These are phyloP conservation scores for Plasmopara muralis DNA, from an alignment of 352 stramenopile genomes.

Conservation along the genomic window DNA sequence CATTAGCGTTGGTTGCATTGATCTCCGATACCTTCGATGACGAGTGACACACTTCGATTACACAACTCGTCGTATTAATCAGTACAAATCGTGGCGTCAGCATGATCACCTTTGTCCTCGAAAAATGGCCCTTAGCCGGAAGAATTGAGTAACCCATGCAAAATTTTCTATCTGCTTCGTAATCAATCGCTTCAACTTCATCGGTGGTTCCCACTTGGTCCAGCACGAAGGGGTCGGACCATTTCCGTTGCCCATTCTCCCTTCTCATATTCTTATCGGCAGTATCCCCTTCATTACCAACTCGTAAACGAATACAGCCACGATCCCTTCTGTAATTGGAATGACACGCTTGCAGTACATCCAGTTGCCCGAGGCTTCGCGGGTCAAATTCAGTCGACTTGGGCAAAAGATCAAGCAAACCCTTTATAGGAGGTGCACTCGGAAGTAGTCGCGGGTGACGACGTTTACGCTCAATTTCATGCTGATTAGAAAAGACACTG, in stretches of 20 bases:
- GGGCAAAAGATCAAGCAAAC: conserved; percentile 72
- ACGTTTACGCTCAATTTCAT: conserved; percentile 41
- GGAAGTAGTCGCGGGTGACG: conserved; percentile 67
- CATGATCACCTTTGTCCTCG: conserved; percentile 84
- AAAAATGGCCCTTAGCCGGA: conserved; percentile 67
- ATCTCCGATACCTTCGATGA: conserved; percentile 51
- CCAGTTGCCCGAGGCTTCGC: conserved; percentile 51
- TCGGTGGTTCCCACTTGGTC: conserved; percentile 72
- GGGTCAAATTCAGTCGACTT: conserved; percentile 56
- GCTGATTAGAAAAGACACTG: conserved; percentile 8
- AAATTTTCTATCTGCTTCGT: conserved; percentile 52
- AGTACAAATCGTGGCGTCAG: conserved; percentile 81
- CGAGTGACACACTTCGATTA: conserved; percentile 77
- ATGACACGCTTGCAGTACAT: conserved; percentile 79
- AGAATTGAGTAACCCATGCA: conserved; percentile 80
- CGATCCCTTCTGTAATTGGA: conserved; percentile 58
- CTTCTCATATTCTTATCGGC: conserved; percentile 34
- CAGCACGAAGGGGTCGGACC: conserved; percentile 63
- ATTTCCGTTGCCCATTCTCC: conserved; percentile 46
- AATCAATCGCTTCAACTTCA: conserved; percentile 68
- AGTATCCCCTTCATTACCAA: conserved; percentile 46
- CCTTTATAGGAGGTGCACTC: conserved; percentile 74
- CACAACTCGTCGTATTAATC: conserved; percentile 63
- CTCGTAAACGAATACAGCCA: conserved; percentile 65
- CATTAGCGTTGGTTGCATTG: conserved; percentile 32